Evolutionary conservation across 306 rosid genomes (phyloP), one percentile per base, ranked within the genome.

Genomic region (Pachyrhizus erosus): DNA sequence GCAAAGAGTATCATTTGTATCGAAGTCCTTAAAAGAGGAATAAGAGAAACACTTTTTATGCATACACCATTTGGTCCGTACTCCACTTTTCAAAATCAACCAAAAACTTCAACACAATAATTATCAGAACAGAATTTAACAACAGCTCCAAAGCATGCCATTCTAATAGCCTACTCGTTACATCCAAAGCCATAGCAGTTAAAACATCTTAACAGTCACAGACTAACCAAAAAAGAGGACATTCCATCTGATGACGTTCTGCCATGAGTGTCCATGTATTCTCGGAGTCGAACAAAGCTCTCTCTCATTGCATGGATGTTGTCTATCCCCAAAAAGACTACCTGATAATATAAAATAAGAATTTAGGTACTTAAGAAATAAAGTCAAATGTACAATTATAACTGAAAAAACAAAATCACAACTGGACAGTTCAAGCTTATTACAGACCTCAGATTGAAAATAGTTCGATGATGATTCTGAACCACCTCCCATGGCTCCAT

Each of bases 401-500:
- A 51, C 61, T 26, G 73, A 39, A 67, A 61, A 51, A 82, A 18
- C 29, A 81, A 81, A 70, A 76, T 10, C 80, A 87, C 64, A 77
- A 60, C 48, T 51, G 48, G 49, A 78, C 86, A 84, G 26, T 77
- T 65, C 34, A 77, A 83, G 89, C 77, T 68, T 65, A 48, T 18
- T 3, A 39, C 80, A 79, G 81, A 95, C 99, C 96, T 96, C 98
- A 42, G 97, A 93, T 86, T 96, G 99, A 73, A 83, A 90, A 82
- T 96, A 96, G 86, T 96, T 86, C 65, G 99, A 88, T 15, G 99
- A 96, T 71, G 99, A 96, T 85, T 96, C 99, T 0, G 99, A 96
- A 79, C 99, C 98, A 87, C 99, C 99, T 81, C 99, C 99, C 98
- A 93, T 92, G 78, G 99, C 99, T 75, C 98, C 94, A 89, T 96